These are phyloP conservation scores for Chenopodium quinoa DNA, from an alignment of 148 eudicot species.

Conservation along the genomic window DNA sequence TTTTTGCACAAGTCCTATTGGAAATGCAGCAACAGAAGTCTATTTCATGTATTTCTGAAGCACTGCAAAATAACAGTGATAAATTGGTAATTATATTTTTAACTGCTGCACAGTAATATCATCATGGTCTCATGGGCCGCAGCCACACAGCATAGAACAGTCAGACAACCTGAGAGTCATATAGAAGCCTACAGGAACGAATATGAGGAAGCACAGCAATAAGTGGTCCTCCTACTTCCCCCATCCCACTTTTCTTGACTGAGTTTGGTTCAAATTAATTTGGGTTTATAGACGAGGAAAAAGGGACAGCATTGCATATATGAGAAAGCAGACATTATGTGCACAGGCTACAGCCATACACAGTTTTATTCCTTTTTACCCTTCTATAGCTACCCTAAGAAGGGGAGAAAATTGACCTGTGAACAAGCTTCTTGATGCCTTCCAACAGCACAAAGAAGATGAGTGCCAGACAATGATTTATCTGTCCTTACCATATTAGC, in stretches of 20 bases:
- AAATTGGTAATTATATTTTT: not conserved
- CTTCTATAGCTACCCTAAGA: not conserved
- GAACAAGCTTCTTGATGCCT: conserved; percentile 99
- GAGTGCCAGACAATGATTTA: conserved; percentile 89
- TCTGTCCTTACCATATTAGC: conserved; percentile 99
- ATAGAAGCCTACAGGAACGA: not conserved
- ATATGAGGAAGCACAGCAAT: not conserved
- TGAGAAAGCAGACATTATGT: not conserved
- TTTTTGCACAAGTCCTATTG: not conserved
- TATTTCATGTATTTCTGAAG: not conserved
- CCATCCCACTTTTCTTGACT: not conserved
- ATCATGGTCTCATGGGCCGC: not conserved
- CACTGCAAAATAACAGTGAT: not conserved
- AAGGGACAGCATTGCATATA: not conserved
- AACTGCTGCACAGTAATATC: not conserved
- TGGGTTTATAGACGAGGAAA: not conserved
- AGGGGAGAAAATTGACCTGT: conserved; percentile 50
- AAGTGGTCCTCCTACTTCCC: not conserved
- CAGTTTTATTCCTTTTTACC: not conserved
- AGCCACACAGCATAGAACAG: not conserved
- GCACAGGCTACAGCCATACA: not conserved
- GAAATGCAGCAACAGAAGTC: not conserved
- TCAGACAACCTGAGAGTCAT: not conserved
- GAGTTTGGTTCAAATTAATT: not conserved
- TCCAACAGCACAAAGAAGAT: conserved; percentile 98